Evolutionary conservation across 768 basidiomycete genomes (phyloP), one percentile per base, ranked within the genome.

Genomic region (Termitomyces sp.): DNA sequence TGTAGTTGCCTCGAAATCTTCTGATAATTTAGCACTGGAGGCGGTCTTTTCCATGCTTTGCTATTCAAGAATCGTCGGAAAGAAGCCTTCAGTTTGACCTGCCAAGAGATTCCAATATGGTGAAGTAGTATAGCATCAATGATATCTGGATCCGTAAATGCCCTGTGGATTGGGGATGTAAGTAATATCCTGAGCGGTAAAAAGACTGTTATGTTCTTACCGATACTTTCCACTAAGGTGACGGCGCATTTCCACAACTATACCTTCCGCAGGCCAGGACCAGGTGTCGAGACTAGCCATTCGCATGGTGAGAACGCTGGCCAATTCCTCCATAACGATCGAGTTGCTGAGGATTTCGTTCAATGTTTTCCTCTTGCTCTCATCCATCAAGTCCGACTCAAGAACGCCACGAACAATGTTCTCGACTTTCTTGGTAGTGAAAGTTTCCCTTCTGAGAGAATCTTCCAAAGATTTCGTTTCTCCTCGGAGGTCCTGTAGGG

Each of bases 201-300:
- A 28, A 43, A 46, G 9, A 5, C 18, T 14, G 14, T 14, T 22
- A 16, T 22, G 14, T 10, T 33, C 59, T 55, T n/a, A 71, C 73
- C 73, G 68, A 57, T 79, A 79, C 66, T 79, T 79, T 2, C 79
- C 79, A 58, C 77, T 78, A 35, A 81, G 66, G 67, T 76, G 74
- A 5, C 79, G 70, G 14, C 79, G 71, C 70, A 79, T 77, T 51
- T 81, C 77, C 5, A 80, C 68, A 30, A 61, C 52, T 22, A 76
- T 67, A 1, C 79, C 79, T 28, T 74, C 70, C 2, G 60, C 59
- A 3, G 77, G 77, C 79, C 79, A 81, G 1, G 71, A 60, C 79
- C 79, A 80, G 3, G 69, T 59, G 3, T 73, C 70, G 10, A 80
- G 57, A 52, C 68, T 68, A 2, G 73, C 69, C 47, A 79, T 65